phyloP scores from a whole-genome alignment of 306 rosid genomes.

The Medicago ruthenica region DNA sequence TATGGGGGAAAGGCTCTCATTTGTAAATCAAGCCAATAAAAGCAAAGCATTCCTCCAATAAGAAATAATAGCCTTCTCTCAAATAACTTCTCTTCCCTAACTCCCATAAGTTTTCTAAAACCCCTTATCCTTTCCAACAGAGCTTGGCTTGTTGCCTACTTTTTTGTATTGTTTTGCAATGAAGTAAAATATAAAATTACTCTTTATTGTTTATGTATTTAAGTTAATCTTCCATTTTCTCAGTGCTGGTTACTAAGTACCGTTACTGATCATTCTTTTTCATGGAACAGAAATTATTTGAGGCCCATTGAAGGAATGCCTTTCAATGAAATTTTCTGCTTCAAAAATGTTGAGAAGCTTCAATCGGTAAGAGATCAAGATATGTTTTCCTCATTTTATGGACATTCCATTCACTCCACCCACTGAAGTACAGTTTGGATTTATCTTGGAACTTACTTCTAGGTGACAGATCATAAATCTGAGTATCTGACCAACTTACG shows the following conservation, averaged over 20 bases:
- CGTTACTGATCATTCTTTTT: constrained; percentile 38
- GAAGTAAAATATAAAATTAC: constrained; percentile 27
- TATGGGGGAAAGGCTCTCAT: background rate
- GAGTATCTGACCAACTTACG: constrained; percentile 10
- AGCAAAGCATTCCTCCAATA: background rate
- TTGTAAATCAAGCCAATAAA: background rate
- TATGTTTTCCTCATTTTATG: constrained; percentile 31
- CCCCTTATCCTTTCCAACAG: background rate
- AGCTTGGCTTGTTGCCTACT: constrained; percentile 26
- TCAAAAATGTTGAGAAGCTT: constrained; percentile 83
- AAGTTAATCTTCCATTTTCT: constrained; percentile 22
- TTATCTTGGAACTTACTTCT: constrained; percentile 32
- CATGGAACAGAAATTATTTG: constrained; percentile 66
- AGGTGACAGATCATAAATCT: background rate
- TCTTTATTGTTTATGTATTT: background rate
- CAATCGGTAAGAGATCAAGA: constrained; percentile 67
- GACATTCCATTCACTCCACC: constrained; percentile 20
- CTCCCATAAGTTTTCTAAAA: background rate
- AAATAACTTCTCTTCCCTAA: background rate
- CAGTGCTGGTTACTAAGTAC: constrained; percentile 14
- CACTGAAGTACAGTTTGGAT: background rate
- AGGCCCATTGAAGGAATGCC: constrained; percentile 75
- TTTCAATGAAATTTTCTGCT: constrained; percentile 79
- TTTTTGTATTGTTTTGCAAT: constrained; percentile 9
- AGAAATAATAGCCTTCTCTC: background rate